Conservation (phyloP, 2,329 filamentous ascomycete genomes). For the Epichloe uncinata region DNA sequence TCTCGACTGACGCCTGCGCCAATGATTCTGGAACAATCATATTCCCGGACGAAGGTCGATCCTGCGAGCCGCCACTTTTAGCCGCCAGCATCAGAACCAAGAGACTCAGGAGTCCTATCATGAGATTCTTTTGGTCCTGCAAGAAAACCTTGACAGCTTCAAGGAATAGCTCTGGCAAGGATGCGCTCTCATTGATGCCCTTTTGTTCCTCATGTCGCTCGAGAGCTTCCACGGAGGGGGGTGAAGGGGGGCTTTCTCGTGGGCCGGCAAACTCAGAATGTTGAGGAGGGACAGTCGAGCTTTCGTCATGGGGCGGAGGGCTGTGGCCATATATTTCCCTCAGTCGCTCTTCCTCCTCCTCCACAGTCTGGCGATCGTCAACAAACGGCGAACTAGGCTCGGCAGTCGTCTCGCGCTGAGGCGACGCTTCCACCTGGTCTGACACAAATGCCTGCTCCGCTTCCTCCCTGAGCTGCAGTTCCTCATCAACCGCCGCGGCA, state of each 20-base stretch:
- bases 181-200: constrained; percentile 27
- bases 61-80: constrained; percentile 13
- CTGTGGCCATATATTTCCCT: constrained; percentile 40
- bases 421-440: constrained; percentile 7
- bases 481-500: constrained; percentile 5
- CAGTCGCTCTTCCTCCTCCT: constrained; percentile 40
- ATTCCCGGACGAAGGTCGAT: constrained; percentile 1
- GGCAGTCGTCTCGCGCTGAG: constrained; percentile 6
- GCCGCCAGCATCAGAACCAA: constrained; percentile 40
- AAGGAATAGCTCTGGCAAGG: constrained; percentile 39
- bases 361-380: constrained; percentile 25
- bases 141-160: constrained; percentile 40
- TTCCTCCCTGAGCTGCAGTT: constrained; percentile 15
- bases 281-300: constrained; percentile 4
- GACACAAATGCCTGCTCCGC: constrained; percentile 12
- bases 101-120: constrained; percentile 40
- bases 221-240: constrained; percentile 13
- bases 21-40: not conserved
- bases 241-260: constrained; percentile 9
- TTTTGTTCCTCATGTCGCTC: constrained; percentile 18
- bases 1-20: not conserved
- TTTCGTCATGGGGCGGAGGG: constrained; percentile 7
- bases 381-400: constrained; percentile 6
- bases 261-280: constrained; percentile 5
- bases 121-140: constrained; percentile 45